Evolutionary conservation across 2,329 filamentous ascomycete genomes (phyloP).

Genomic region (Aschersonia sp.): DNA sequence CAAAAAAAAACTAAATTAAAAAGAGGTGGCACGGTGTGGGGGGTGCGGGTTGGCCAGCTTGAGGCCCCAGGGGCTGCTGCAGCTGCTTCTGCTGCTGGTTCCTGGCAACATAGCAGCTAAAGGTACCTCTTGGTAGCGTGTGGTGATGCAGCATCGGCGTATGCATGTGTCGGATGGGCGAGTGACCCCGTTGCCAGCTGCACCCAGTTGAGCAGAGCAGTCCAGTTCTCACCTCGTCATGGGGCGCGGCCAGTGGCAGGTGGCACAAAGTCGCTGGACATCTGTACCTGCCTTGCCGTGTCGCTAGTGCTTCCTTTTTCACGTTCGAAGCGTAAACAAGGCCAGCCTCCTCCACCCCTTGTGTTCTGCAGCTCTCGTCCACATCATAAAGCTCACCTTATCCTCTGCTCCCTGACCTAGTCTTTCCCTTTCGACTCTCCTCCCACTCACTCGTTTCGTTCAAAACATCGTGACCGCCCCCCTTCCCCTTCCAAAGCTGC

Average conservation of each 20-base stretch:
- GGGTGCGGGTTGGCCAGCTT: background rate
- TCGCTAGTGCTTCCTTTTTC: slow-evolving; percentile 2
- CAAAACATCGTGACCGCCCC: background rate
- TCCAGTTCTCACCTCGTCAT: background rate
- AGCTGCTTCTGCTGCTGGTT: background rate
- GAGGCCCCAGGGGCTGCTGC: too few species aligned
- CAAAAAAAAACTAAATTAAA: background rate
- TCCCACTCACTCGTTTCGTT: background rate
- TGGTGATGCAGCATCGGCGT: background rate
- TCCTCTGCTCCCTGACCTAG: background rate
- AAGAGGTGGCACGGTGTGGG: background rate
- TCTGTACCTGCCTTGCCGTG: slow-evolving; percentile 2
- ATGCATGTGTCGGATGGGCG: background rate
- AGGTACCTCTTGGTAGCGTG: too few species aligned
- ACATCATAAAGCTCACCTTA: slow-evolving; percentile 3
- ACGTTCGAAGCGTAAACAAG: background rate
- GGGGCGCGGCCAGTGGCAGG: slow-evolving; percentile 1
- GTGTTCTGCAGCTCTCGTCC: background rate
- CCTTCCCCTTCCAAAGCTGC: background rate
- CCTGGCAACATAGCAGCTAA: background rate
- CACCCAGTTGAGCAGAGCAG: background rate
- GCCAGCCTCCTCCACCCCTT: background rate
- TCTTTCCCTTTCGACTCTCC: background rate
- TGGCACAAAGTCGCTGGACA: slow-evolving; percentile 4
- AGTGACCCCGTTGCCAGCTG: background rate